Conservation (phyloP, 208 protist species). For the Tetramitus jugosus region DNA sequence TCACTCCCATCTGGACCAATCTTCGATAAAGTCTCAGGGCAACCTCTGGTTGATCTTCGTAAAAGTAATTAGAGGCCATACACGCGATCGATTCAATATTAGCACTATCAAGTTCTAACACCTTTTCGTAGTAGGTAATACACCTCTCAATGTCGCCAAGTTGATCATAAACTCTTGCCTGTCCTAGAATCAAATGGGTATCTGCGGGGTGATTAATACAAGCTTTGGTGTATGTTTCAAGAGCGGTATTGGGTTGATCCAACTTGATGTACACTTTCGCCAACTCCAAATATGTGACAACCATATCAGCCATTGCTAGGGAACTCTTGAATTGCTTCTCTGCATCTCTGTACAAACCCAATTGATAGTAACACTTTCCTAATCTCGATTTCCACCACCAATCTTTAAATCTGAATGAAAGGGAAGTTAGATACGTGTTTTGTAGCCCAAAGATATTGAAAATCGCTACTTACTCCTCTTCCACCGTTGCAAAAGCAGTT, state of each 20-base stretch:
- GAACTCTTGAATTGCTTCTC: constrained; percentile 73
- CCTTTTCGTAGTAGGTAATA: constrained; percentile 62
- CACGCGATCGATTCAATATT: constrained; percentile 86
- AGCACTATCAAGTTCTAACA: constrained; percentile 69
- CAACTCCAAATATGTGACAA: constrained; percentile 69
- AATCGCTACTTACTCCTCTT: constrained; percentile 28
- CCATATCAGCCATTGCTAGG: constrained; percentile 64
- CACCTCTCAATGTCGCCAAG: constrained; percentile 68
- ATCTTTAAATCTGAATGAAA: constrained; percentile 47
- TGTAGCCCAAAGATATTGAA: too few relatives aligned
- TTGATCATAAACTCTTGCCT: constrained; percentile 74
- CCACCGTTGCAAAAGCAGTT: constrained; percentile 40
- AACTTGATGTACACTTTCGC: constrained; percentile 80
- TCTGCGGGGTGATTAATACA: constrained; percentile 69
- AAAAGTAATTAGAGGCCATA: constrained; percentile 81
- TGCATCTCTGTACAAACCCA: constrained; percentile 84
- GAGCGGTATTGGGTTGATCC: constrained; percentile 80
- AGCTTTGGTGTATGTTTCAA: constrained; percentile 68
- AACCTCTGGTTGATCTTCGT: constrained; percentile 83
- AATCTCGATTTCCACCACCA: constrained; percentile 90
- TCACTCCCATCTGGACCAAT: constrained; percentile 84
- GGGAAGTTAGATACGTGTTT: constrained; percentile 24
- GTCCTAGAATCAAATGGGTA: constrained; percentile 64
- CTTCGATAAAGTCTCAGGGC: constrained; percentile 80
- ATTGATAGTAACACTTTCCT: constrained; percentile 81